These are phyloP conservation scores for Rhizophagus clarus DNA, from an alignment of 192 early-diverging fungal species.

Conservation along the genomic window DNA sequence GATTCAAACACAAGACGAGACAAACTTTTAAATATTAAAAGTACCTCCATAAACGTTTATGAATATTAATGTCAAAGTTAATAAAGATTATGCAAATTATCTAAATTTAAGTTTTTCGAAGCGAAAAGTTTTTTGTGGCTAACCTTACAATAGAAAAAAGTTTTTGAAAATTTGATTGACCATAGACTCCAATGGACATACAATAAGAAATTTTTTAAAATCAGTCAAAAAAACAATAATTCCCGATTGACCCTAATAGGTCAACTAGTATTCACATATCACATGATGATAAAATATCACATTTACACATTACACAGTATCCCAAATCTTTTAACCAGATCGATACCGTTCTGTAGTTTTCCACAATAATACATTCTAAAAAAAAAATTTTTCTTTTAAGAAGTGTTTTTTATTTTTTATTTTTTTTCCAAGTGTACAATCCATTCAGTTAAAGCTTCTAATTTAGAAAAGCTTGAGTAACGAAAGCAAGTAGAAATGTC, in stretches of 20 bases:
- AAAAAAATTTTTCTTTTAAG: neutral
- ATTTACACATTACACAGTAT: neutral
- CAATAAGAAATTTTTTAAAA: too few species aligned
- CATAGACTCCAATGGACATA: too few species aligned
- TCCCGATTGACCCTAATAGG: too few species aligned
- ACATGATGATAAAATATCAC: neutral
- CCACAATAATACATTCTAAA: neutral
- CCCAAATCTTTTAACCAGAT: neutral
- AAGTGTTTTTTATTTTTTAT: neutral
- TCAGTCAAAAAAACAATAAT: too few species aligned
- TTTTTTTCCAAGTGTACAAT: neutral
- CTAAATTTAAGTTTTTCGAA: neutral
- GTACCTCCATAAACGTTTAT: neutral
- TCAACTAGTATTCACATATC: neutral
- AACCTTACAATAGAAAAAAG: neutral
- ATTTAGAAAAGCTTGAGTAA: neutral
- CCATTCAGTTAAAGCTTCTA: neutral
- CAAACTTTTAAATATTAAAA: neutral
- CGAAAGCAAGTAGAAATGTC: neutral
- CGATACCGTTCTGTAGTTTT: neutral
- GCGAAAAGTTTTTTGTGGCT: neutral
- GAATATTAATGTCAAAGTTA: neutral
- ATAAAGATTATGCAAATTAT: neutral
- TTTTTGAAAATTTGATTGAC: neutral
- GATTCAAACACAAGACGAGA: neutral